Percentiles rank a stretch among this genome's conserved stretches.
Evolutionary conservation across 192 early-diverging fungal genomes (phyloP).

Genomic region (Coemansia sp.): DNA sequence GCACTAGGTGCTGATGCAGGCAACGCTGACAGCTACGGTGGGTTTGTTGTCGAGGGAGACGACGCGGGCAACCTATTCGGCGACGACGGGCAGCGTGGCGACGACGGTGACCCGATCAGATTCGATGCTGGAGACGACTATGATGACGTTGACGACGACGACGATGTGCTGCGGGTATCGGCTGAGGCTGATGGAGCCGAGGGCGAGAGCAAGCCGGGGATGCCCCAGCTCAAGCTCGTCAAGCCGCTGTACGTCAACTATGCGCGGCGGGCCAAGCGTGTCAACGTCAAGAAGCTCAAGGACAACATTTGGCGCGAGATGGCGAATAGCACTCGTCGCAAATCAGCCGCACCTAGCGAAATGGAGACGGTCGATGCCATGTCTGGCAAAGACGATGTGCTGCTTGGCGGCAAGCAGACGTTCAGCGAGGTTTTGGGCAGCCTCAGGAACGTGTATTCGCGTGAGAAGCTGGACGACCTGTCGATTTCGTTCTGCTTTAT

Average conservation of each 20-base stretch:
- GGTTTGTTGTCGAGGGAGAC: constrained; percentile 47
- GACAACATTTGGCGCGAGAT: constrained; percentile 93
- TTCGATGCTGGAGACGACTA: constrained; percentile 2
- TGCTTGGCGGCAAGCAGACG: constrained; percentile 60
- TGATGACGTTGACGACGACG: constrained; percentile 7
- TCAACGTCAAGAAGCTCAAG: constrained; percentile 93
- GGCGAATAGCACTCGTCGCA: constrained; percentile 28
- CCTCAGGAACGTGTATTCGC: constrained; percentile 74
- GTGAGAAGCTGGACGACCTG: constrained; percentile 81
- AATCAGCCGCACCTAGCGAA: constrained; percentile 12
- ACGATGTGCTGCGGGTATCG: constrained; percentile 8
- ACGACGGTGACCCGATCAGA: constrained; percentile 29
- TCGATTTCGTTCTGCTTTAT: constrained; percentile 98
- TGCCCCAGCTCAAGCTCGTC: constrained; percentile 63
- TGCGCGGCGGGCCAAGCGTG: constrained; percentile 85
- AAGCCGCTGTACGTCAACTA: constrained; percentile 75
- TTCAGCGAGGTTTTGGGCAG: constrained; percentile 74
- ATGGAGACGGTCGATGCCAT: constrained; percentile 13
- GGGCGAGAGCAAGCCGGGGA: constrained; percentile 27
- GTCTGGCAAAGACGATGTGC: constrained; percentile 12
- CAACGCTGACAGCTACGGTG: constrained; percentile 30
- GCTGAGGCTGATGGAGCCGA: background rate
- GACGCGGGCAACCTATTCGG: constrained; percentile 33
- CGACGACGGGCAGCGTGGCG: constrained; percentile 27
- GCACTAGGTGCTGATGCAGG: constrained; percentile 7